Evolutionary conservation across 495 filamentous ascomycete species (phyloP).

Genomic region (Tuber melanosporum): DNA sequence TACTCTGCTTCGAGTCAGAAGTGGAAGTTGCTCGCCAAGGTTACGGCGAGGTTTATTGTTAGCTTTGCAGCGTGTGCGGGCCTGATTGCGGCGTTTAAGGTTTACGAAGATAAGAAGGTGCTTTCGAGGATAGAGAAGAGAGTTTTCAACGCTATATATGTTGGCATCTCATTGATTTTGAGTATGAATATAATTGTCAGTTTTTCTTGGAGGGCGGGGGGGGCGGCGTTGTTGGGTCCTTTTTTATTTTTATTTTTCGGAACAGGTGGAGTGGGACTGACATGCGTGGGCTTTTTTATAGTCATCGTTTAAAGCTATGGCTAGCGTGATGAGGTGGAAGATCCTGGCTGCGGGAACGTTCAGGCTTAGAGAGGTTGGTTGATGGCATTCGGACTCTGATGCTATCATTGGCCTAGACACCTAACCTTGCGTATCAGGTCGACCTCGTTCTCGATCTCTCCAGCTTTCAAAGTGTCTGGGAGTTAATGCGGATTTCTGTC

Average conservation of each 20-base stretch:
- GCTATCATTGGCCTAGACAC: not conserved
- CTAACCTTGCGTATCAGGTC: constrained; percentile 20
- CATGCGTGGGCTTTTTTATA: constrained; percentile 13
- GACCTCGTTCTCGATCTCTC: constrained; percentile 34
- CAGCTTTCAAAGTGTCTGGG: constrained; percentile 34
- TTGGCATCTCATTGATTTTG: constrained; percentile 32
- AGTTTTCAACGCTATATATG: constrained; percentile 34
- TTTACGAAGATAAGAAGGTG: constrained; percentile 16
- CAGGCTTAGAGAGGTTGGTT: constrained; percentile 29
- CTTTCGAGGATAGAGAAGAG: constrained; percentile 24
- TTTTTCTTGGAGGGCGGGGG: not conserved
- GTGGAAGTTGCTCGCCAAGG: not conserved
- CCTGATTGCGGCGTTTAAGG: constrained; percentile 13
- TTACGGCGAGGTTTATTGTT: constrained; percentile 22
- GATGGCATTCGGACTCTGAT: not conserved
- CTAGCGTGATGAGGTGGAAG: constrained; percentile 35
- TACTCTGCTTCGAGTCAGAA: not conserved
- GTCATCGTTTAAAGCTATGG: constrained; percentile 38
- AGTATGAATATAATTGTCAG: constrained; percentile 37
- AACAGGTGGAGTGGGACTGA: not conserved
- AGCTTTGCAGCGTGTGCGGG: constrained; percentile 11
- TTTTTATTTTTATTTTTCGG: not conserved
- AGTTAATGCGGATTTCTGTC: constrained; percentile 22
- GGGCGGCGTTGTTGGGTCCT: not conserved
- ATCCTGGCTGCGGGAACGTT: constrained; percentile 23